phyloP scores from a whole-genome alignment of 2,329 filamentous ascomycete species.

The Botrytis hyacinthi region DNA sequence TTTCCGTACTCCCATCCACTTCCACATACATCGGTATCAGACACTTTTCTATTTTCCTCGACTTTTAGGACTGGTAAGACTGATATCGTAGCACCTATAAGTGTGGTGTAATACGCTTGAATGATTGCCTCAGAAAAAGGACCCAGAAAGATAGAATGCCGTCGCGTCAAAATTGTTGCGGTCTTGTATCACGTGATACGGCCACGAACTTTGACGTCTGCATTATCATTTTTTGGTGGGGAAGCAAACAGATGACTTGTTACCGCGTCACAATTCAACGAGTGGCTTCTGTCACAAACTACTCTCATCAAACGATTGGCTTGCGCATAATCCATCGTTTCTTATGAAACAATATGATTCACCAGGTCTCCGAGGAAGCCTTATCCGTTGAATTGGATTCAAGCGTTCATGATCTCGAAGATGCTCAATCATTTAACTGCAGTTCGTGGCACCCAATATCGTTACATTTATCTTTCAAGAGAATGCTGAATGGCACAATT shows the following conservation, averaged over 20 bases:
- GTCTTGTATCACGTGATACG: not conserved
- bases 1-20: not conserved
- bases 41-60: too few species aligned
- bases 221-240: not conserved
- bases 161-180: not conserved
- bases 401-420: not conserved
- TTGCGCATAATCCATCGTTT: not conserved
- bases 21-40: not conserved
- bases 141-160: not conserved
- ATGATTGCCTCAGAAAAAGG: not conserved
- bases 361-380: not conserved
- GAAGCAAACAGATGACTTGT: too few species aligned
- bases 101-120: not conserved
- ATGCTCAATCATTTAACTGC: not conserved
- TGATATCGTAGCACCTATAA: too few species aligned
- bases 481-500: not conserved
- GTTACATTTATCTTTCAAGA: not conserved
- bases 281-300: rapidly evolving
- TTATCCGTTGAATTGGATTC: not conserved
- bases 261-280: not conserved
- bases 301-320: rapidly evolving
- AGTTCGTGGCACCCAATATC: not conserved
- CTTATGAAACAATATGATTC: not conserved
- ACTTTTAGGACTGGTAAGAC: too few species aligned
- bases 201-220: not conserved